Percentiles rank a stretch among this genome's conserved stretches.
phyloP scores from a whole-genome alignment of 1,139 yeast species.

The Lodderomyces orthopsilosis region DNA sequence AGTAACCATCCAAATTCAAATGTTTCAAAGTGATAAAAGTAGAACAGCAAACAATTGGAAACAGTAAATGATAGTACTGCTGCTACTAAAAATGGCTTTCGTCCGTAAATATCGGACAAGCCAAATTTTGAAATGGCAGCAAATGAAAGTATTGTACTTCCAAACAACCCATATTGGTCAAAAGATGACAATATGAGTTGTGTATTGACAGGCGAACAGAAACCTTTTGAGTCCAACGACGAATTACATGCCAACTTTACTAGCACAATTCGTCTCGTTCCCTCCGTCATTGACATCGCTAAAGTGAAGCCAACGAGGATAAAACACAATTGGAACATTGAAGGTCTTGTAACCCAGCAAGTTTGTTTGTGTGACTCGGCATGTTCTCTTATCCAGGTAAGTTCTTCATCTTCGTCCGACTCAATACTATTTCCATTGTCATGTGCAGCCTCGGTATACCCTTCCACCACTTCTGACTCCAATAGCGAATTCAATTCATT shows the following conservation, averaged over 20 bases:
- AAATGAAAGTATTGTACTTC: slow-evolving; percentile 25
- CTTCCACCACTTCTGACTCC: background rate
- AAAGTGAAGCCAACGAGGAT: slow-evolving; percentile 25
- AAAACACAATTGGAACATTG: slow-evolving; percentile 28
- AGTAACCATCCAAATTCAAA: slow-evolving; percentile 31
- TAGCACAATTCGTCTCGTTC: slow-evolving; percentile 24
- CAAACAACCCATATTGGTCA: slow-evolving; percentile 22
- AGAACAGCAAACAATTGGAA: slow-evolving; percentile 21
- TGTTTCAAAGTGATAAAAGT: slow-evolving; percentile 27
- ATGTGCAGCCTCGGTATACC: background rate
- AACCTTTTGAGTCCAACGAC: slow-evolving; percentile 14
- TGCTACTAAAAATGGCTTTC: slow-evolving; percentile 45
- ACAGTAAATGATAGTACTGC: slow-evolving; percentile 26
- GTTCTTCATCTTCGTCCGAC: slow-evolving; percentile 25
- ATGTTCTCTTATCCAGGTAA: slow-evolving; percentile 37
- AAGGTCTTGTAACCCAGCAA: slow-evolving; percentile 37
- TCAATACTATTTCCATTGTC: background rate
- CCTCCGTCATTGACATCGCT: slow-evolving; percentile 25
- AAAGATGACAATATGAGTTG: slow-evolving; percentile 35
- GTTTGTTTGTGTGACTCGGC: slow-evolving; percentile 26
- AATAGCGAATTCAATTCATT: slow-evolving; percentile 1
- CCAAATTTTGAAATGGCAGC: slow-evolving; percentile 50
- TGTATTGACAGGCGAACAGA: slow-evolving; percentile 33
- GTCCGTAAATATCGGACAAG: slow-evolving; percentile 61
- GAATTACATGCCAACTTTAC: slow-evolving; percentile 37